These are phyloP conservation scores for Gremmenia infestans DNA, from an alignment of 2,329 filamentous ascomycete genomes.

Conservation along the genomic window DNA sequence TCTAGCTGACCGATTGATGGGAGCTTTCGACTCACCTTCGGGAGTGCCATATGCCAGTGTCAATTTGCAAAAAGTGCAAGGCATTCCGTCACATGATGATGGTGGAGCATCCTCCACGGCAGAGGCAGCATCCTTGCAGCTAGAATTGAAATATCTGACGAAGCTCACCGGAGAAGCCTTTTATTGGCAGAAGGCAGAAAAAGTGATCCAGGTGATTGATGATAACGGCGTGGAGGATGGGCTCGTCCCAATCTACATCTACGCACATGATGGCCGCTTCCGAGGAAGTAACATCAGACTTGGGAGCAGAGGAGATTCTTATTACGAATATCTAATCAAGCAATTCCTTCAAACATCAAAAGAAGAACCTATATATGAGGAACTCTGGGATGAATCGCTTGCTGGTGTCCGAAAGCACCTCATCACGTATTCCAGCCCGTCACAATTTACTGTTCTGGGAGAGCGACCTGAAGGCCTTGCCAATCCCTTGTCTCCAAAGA, in stretches of 20 bases:
- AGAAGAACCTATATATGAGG: conserved; percentile 77
- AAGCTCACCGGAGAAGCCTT: conserved; percentile 88
- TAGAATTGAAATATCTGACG: conserved; percentile 95
- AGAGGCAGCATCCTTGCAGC: conserved; percentile 84
- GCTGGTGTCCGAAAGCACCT: conserved; percentile 85
- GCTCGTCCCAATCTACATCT: conserved; percentile 86
- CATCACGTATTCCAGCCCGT: conserved; percentile 77
- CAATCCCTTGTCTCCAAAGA: conserved; percentile 70
- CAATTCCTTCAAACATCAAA: conserved; percentile 92
- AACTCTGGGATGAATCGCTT: conserved; percentile 89
- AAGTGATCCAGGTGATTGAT: conserved; percentile 87
- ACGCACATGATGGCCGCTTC: conserved; percentile 74
- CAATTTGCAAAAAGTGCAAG: conserved; percentile 72
- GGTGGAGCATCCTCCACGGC: conserved; percentile 88
- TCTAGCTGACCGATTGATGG: conserved; percentile 78
- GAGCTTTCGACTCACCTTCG: conserved; percentile 81
- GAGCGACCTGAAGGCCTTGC: conserved; percentile 74
- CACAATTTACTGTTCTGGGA: conserved; percentile 81
- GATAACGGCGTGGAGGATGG: conserved; percentile 74
- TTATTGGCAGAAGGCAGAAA: conserved; percentile 90
- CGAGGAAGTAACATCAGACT: conserved; percentile 81
- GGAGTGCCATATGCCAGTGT: conserved; percentile 89
- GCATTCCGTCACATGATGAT: conserved; percentile 77
- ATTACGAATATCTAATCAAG: conserved; percentile 98
- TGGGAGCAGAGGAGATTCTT: conserved; percentile 91